These are phyloP conservation scores for Podospora bellae-mahoneyi DNA, from an alignment of 495 filamentous ascomycete species.

Conservation along the genomic window DNA sequence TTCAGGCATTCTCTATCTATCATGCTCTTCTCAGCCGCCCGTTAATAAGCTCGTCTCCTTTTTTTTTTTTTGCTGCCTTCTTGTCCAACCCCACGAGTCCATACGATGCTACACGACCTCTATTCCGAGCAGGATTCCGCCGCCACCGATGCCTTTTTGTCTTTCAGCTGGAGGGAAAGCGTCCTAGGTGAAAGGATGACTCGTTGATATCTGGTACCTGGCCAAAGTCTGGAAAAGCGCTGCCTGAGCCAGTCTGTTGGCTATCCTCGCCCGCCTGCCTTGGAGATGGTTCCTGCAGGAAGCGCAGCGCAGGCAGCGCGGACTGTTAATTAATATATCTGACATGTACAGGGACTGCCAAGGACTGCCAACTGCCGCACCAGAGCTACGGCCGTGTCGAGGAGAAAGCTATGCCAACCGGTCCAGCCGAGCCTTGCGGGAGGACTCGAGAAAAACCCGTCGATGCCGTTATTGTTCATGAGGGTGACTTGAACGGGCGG, in stretches of 20 bases:
- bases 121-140: constrained; percentile 7
- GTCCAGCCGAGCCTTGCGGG: constrained; percentile 2
- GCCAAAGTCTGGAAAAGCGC: not conserved
- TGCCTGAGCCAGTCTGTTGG: not conserved
- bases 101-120: constrained; percentile 7
- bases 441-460: not conserved
- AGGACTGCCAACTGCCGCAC: constrained; percentile 10
- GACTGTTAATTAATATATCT: constrained; percentile 12
- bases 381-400: constrained; percentile 3
- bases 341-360: constrained; percentile 10
- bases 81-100: not conserved
- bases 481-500: too few species aligned
- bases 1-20: constrained; percentile 1
- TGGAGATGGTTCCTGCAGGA: constrained; percentile 11
- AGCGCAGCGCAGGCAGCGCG: constrained; percentile 5
- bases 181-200: not conserved
- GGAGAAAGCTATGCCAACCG: not conserved
- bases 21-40: constrained; percentile 6
- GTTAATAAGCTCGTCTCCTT: not conserved
- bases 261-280: not conserved
- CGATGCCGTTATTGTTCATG: not conserved
- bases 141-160: not conserved
- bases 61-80: not conserved
- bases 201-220: not conserved
- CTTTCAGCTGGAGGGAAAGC: not conserved